A percentile compares a stretch with the other conserved stretches of the same genome.
Conservation (phyloP, 2,329 filamentous ascomycete species). For the Rhynchosporium graminicola region DNA sequence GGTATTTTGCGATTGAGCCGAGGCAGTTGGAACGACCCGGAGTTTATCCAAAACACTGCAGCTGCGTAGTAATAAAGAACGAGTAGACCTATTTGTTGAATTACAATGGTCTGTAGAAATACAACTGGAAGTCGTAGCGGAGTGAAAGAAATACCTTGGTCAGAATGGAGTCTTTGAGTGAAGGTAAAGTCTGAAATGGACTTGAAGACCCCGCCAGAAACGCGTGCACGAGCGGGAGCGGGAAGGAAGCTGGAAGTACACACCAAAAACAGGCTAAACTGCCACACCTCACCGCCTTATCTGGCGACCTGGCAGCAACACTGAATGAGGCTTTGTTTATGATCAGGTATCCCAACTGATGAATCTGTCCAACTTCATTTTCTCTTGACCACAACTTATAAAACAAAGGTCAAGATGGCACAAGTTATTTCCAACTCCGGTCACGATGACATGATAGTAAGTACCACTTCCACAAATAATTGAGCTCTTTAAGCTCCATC, state of each 20-base stretch:
- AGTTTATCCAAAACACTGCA: slow-evolving; percentile 8
- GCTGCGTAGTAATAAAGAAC: slow-evolving; percentile 7
- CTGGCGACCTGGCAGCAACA: slow-evolving; percentile 19
- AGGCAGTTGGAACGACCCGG: slow-evolving; percentile 13
- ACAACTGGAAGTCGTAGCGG: background rate
- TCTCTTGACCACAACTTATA: slow-evolving; percentile 16
- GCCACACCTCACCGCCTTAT: too few species aligned
- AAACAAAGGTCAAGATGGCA: slow-evolving; percentile 50
- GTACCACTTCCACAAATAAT: slow-evolving; percentile 14
- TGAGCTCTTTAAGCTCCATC: slow-evolving; percentile 3
- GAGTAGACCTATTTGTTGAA: slow-evolving; percentile 10
- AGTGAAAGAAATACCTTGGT: background rate
- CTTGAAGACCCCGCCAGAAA: slow-evolving; percentile 11
- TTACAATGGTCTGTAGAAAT: slow-evolving; percentile 3
- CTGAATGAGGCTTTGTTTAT: slow-evolving; percentile 16
- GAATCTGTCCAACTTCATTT: too few species aligned
- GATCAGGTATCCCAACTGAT: background rate
- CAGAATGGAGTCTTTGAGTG: background rate
- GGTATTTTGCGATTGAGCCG: slow-evolving; percentile 14
- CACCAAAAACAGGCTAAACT: too few species aligned
- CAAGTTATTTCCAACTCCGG: slow-evolving; percentile 83
- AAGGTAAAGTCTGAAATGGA: background rate
- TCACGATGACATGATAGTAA: slow-evolving; percentile 99
- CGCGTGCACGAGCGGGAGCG: slow-evolving; percentile 6
- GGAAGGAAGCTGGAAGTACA: slow-evolving; percentile 9